Base-by-base conservation (phyloP, 345 rosid genomes). In the Hibiscus mutabilis region DNA sequence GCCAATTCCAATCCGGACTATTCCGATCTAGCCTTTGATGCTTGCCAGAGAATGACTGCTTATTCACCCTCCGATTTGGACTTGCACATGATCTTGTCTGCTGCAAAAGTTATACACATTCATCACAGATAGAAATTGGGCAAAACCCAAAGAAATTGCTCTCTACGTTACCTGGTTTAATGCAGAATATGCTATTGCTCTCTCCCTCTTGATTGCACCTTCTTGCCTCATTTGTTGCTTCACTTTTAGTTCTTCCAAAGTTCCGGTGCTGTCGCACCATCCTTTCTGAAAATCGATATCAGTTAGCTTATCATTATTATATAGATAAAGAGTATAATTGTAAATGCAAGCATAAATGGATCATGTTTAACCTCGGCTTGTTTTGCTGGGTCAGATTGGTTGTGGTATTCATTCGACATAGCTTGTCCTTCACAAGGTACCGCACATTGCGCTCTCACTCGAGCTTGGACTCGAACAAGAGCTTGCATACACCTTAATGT, bases 401-500 rank as follows among this genome's bases (percentile, higher is more conserved):
- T 71, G 13, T 18, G 44, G 53, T 33, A 55, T 24, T 79, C 80
- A 64, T 79, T 72, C 56, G 64, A 66, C 6, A 19, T 63, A 55
- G 78, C 81, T 25, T 84, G 77, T 15, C 74, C 84, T n/a, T 85
- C 85, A 0, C 80, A 76, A 75, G 88, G 70, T 1, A 69, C 70
- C 29, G 57, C 81, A 69, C 62, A 81, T 29, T 81, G 86, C 22
- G 94, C 92, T 75, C 96, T 83, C 2, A 87, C 88, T 19, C 86
- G 87, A 73, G 91, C 88, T 80, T 95, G 98, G 59, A 87, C 97
- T 66, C 96, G 79, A 22, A 95, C 94, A 74, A 92, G 96, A 80
- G 99, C 98, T 75, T 95, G 97, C 98, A 95, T 95, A 76, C 98
- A 90, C 86, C 90, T 81, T 13, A 92, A 84, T 47, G 98, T 88